A percentile compares a stretch with the other conserved stretches of the same genome.
These are phyloP conservation scores for Collybia mongolica DNA, from an alignment of 768 basidiomycete genomes.

Conservation along the genomic window DNA sequence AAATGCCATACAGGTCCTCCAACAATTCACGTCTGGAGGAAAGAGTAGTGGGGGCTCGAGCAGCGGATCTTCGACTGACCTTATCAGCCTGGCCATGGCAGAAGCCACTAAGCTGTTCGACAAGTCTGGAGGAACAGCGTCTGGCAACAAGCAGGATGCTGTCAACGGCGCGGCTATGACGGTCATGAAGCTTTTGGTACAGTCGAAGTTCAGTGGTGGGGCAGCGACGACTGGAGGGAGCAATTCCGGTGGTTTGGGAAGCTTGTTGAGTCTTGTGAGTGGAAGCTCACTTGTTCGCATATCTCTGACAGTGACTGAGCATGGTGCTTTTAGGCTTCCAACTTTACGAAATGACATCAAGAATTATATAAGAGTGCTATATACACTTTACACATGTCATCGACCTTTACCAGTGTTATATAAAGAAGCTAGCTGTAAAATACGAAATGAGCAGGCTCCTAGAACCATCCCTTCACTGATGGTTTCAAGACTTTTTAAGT, in stretches of 20 bases:
- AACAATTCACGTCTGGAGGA: conserved; percentile 63
- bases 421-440: too few species aligned
- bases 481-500: too few species aligned
- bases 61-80: conserved; percentile 53
- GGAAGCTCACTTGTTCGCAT: background rate
- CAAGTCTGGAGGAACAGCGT: conserved; percentile 57
- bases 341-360: conserved; percentile 15
- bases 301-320: background rate
- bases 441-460: too few species aligned
- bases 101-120: conserved; percentile 80
- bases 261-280: conserved; percentile 63
- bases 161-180: conserved; percentile 86
- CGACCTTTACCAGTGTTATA: too few species aligned
- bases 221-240: conserved; percentile 47
- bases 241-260: conserved; percentile 67
- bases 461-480: too few species aligned
- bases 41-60: conserved; percentile 33
- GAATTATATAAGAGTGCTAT: background rate
- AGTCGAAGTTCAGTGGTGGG: conserved; percentile 53
- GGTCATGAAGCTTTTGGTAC: conserved; percentile 78
- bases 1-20: conserved; percentile 45
- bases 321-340: conserved; percentile 22
- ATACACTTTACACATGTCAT: too few species aligned
- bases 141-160: conserved; percentile 78
- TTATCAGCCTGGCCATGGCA: conserved; percentile 86